Percentiles rank a stretch among this genome's conserved stretches.
These are phyloP conservation scores for Globisporangium sylvaticum DNA, from an alignment of 352 stramenopile genomes.

Conservation along the genomic window DNA sequence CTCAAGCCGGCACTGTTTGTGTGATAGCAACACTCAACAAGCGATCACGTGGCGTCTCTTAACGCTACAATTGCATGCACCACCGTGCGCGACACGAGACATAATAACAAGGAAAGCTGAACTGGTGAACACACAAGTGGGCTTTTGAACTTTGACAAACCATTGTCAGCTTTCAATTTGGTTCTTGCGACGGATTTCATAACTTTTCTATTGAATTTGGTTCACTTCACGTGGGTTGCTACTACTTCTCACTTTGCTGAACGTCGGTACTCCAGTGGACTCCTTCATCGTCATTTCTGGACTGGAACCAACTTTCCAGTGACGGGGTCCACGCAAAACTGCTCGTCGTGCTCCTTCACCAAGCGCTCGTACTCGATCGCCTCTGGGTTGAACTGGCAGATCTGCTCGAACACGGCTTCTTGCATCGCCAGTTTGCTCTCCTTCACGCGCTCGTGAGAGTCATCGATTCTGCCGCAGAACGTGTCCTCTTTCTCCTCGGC, in stretches of 20 bases:
- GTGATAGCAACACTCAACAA: not conserved
- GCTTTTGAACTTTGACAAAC: too few relatives aligned
- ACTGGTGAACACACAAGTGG: too few relatives aligned
- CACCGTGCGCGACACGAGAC: not conserved
- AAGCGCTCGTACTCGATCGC: constrained; percentile 58
- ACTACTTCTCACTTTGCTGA: not conserved
- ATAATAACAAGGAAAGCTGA: not conserved
- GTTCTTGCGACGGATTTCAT: not conserved
- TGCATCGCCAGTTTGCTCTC: constrained; percentile 69
- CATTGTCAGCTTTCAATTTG: too few relatives aligned
- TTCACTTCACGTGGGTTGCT: not conserved
- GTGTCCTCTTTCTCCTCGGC: constrained; percentile 54
- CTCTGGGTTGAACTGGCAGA: constrained; percentile 75
- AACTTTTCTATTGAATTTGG: not conserved
- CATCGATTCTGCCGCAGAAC: constrained; percentile 65
- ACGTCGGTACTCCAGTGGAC: not conserved
- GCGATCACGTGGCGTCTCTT: not conserved
- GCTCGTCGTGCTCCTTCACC: constrained; percentile 54
- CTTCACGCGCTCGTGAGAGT: constrained; percentile 61
- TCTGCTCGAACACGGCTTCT: constrained; percentile 72
- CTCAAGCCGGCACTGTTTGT: not conserved
- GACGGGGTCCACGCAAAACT: constrained; percentile 51
- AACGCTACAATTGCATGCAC: not conserved
- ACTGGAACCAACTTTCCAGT: constrained; percentile 59
- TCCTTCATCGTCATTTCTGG: constrained; percentile 6